These are phyloP conservation scores for Rubia peregrina DNA, from an alignment of 305 asterid species.

Conservation along the genomic window DNA sequence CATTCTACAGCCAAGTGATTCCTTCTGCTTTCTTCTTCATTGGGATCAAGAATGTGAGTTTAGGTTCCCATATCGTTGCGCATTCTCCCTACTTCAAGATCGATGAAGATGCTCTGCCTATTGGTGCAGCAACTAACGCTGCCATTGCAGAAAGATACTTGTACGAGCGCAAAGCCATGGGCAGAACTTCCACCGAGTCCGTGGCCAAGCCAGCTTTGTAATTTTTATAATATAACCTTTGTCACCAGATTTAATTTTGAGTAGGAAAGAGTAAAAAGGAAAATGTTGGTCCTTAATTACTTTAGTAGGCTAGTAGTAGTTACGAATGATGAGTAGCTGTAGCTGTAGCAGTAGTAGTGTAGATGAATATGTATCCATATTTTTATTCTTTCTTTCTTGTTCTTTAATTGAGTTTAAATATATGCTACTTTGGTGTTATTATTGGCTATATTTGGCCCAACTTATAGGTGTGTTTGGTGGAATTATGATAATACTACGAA, in stretches of 20 bases:
- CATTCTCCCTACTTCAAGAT: slow-evolving; percentile 86
- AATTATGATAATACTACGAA: no score
- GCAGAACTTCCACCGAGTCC: not conserved
- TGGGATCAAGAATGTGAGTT: slow-evolving; percentile 61
- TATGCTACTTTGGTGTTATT: not conserved
- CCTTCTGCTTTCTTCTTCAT: slow-evolving; percentile 74
- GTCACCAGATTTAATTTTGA: not conserved
- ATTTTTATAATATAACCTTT: not conserved
- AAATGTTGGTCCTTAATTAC: not conserved
- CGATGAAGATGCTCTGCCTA: slow-evolving; percentile 69
- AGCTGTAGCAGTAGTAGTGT: not conserved
- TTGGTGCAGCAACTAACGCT: slow-evolving; percentile 91
- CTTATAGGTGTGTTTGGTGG: no score
- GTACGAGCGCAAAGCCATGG: slow-evolving; percentile 7
- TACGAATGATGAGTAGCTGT: slow-evolving; percentile 1
- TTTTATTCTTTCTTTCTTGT: not conserved
- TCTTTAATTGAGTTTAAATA: not conserved
- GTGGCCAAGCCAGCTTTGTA: not conserved
- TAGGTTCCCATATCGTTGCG: slow-evolving; percentile 55
- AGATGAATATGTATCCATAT: not conserved
- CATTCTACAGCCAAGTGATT: slow-evolving; percentile 71
- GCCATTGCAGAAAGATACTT: slow-evolving; percentile 88
- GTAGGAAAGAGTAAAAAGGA: not conserved
- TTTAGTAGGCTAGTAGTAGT: not conserved
- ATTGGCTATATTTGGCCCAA: not conserved